Conservation (phyloP, 371 early-diverging fungal genomes). For the Lichtheimia ornata region DNA sequence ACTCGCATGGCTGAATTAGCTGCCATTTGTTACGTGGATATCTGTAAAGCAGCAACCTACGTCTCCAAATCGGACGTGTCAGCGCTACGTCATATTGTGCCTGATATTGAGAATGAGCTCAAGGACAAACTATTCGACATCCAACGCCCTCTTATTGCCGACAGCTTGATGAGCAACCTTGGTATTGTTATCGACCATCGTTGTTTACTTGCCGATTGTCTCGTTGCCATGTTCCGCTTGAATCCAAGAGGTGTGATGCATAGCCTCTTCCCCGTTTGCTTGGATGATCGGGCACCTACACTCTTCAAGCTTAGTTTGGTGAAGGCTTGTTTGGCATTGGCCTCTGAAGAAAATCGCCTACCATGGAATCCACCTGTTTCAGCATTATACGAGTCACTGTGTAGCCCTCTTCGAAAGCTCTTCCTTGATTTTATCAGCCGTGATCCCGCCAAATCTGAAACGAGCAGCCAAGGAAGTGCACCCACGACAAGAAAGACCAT, state of each 20-base stretch:
- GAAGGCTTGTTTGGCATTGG: conserved; percentile 73
- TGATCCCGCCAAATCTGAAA: conserved; percentile 37
- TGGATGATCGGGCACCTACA: conserved; percentile 67
- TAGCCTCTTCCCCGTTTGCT: conserved; percentile 67
- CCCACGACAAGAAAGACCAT: conserved; percentile 15
- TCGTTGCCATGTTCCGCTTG: conserved; percentile 75
- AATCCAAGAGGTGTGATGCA: conserved; percentile 72
- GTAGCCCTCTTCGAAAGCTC: conserved; percentile 66
- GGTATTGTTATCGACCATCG: conserved; percentile 58
- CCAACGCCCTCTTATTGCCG: conserved; percentile 55
- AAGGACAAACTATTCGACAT: conserved; percentile 71
- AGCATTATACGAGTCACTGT: conserved; percentile 65
- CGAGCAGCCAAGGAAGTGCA: conserved; percentile 12
- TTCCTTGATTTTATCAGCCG: conserved; percentile 62
- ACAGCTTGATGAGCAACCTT: conserved; percentile 60
- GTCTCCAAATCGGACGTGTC: conserved; percentile 65
- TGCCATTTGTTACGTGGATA: conserved; percentile 77
- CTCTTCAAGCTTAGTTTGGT: conserved; percentile 77
- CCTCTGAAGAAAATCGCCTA: conserved; percentile 66
- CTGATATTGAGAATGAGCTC: conserved; percentile 77
- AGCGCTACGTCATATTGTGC: conserved; percentile 67
- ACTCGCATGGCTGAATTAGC: conserved; percentile 73
- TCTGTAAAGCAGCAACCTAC: conserved; percentile 79
- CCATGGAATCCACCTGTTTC: conserved; percentile 80
- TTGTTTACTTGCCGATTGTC: conserved; percentile 70